These are phyloP conservation scores for Myriosclerotinia scirpicola DNA, from an alignment of 2,329 filamentous ascomycete genomes.

Conservation along the genomic window DNA sequence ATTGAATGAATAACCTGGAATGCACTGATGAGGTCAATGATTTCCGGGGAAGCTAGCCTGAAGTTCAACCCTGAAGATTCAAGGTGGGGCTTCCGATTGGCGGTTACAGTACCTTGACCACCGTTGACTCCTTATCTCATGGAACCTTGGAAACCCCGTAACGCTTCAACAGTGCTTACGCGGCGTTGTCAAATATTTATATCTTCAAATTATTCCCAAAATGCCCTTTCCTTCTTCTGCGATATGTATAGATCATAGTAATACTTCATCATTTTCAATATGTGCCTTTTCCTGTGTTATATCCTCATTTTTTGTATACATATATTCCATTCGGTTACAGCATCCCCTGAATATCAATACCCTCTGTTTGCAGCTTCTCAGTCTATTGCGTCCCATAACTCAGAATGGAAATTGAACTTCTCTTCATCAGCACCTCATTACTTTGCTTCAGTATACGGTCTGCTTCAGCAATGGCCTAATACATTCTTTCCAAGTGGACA, in stretches of 20 bases:
- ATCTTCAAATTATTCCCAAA: slow-evolving; percentile 3
- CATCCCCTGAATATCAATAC: not conserved
- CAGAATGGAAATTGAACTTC: slow-evolving; percentile 46
- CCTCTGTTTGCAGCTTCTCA: not conserved
- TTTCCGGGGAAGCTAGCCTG: slow-evolving; percentile 6
- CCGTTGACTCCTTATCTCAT: slow-evolving; percentile 2
- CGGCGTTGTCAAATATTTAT: not conserved
- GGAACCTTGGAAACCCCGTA: not conserved
- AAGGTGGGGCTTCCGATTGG: not conserved
- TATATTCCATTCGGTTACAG: not conserved
- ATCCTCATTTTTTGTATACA: not conserved
- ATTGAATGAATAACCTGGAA: not conserved
- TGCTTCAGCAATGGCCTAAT: slow-evolving; percentile 53
- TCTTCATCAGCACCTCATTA: slow-evolving; percentile 50
- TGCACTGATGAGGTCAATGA: slow-evolving; percentile 4
- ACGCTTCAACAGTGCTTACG: slow-evolving; percentile 9
- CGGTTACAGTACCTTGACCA: not conserved
- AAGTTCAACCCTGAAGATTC: not conserved
- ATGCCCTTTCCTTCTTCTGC: not conserved
- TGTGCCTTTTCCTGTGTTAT: not conserved
- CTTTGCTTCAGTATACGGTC: slow-evolving; percentile 48
- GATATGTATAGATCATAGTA: not conserved
- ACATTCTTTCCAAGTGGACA: slow-evolving; percentile 54
- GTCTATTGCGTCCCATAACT: not conserved
- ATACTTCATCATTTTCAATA: not conserved